Evolutionary conservation across 352 stramenopile genomes (phyloP), one percentile per base, ranked within the genome.

Genomic region (Phytophthora macrochlamydospora): DNA sequence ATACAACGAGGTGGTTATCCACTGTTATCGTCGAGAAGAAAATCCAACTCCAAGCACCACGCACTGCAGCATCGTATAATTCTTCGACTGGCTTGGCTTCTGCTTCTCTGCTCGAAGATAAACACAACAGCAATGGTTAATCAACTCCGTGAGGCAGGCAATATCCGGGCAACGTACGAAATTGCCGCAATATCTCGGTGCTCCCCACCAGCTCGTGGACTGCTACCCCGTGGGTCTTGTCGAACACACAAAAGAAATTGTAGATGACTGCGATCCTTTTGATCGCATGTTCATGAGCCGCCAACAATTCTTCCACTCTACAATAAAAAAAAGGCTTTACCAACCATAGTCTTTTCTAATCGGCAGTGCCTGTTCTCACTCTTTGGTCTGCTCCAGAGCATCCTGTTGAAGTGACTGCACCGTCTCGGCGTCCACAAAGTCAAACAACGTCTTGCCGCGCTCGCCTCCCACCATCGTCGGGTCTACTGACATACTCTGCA

Each of bases 401-500:
- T 95, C 85, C 43, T 92, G 84, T 56, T 95, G 84, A 13, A 95
- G 58, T 4, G 82, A 85, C 42, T 90, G 75, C 11, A 95, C 87
- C 5, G 87, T 92, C 46, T 94, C 87, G 2, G 85, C 83, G 51
- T 95, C 87, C 2, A 95, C 66, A 65, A 91, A 95, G 69, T 95
- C 87, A 44, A 92, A 95, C 8, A 95, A 73, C 40, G 87, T 93
- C 66, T 94, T 93, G 54, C 66, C 73, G 6, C 33, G 55, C 43
- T 93, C 81, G 7, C 71, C 78, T 13, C 59, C 70, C 37, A 87
- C 76, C 68, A 94, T 85, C 0, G 62, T 62, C 6, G 83, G 76
- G 42, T 91, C 83, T 18, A 92, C 83, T 0, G 48, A 44, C 13
- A 64, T 86, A 24, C 62, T 58, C 51, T 79, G 76, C 12, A 95